Evolutionary conservation across 2,329 filamentous ascomycete genomes (phyloP).

Genomic region (Phyllosticta citrichinensis): DNA sequence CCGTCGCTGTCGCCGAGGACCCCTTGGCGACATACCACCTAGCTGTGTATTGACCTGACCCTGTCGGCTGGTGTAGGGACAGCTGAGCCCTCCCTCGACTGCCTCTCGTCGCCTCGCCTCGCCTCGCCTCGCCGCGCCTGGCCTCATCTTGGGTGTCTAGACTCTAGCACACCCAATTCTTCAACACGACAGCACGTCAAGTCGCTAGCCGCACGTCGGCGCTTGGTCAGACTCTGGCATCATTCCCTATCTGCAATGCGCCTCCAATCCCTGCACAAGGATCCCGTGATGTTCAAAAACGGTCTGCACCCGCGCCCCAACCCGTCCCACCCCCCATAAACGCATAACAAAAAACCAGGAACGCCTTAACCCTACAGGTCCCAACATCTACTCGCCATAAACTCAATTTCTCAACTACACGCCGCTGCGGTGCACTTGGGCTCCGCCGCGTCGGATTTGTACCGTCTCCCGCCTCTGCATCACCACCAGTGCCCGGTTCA

Average conservation of each 20-base stretch:
- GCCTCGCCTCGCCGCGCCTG: no score
- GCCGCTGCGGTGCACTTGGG: slow-evolving; percentile 64
- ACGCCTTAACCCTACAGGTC: background rate
- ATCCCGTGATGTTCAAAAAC: background rate
- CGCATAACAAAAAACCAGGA: background rate
- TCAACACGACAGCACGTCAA: background rate
- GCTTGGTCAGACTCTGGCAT: background rate
- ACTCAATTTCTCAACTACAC: slow-evolving; percentile 33
- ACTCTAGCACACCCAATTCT: background rate
- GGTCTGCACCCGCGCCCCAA: background rate
- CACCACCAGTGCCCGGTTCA: slow-evolving; percentile 77
- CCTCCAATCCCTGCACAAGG: background rate
- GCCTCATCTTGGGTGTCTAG: background rate
- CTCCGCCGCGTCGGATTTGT: slow-evolving; percentile 66
- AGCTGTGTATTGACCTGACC: no score
- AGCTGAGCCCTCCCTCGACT: no score
- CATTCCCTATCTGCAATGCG: background rate
- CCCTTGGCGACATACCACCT: no score
- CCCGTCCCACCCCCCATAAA: background rate
- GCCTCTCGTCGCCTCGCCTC: no score
- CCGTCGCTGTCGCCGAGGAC: background rate
- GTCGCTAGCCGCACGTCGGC: background rate
- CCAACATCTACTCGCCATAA: background rate
- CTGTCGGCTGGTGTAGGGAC: no score
- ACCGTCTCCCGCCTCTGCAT: slow-evolving; percentile 81